A percentile compares a stretch with the other conserved stretches of the same genome.
phyloP scores from a whole-genome alignment of 2,329 filamentous ascomycete genomes.

The Beauveria pseudobassiana region DNA sequence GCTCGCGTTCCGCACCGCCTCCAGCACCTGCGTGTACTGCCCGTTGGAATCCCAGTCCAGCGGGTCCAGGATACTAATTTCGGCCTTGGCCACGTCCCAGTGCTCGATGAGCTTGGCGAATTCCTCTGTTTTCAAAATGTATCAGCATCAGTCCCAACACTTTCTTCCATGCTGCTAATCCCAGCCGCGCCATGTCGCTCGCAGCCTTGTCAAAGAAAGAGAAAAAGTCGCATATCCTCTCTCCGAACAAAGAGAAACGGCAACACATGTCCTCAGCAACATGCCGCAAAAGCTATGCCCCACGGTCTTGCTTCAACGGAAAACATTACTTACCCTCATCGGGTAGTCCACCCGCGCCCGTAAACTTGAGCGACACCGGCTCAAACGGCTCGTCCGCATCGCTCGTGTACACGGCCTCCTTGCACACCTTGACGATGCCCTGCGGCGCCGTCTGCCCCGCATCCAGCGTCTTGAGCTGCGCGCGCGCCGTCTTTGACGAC shows the following conservation, averaged over 20 bases:
- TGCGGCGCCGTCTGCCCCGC: constrained; percentile 52
- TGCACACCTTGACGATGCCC: constrained; percentile 41
- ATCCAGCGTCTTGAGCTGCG: constrained; percentile 45
- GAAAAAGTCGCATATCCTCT: too few species aligned
- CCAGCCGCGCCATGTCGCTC: too few species aligned
- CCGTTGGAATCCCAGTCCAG: constrained; percentile 66
- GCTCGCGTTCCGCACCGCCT: constrained; percentile 58
- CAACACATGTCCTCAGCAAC: too few species aligned
- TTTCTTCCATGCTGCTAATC: too few species aligned
- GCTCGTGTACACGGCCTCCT: constrained; percentile 61
- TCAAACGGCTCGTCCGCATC: constrained; percentile 85
- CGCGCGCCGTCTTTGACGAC: constrained; percentile 19
- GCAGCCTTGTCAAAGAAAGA: neutral
- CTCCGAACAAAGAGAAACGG: too few species aligned
- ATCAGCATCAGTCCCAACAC: neutral
- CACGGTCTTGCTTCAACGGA: neutral
- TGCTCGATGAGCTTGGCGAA: constrained; percentile 62
- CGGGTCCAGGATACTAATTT: constrained; percentile 59
- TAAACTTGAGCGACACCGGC: constrained; percentile 61
- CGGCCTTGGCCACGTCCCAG: constrained; percentile 41
- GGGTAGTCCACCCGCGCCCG: constrained; percentile 44
- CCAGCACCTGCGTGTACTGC: constrained; percentile 60
- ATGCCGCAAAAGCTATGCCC: too few species aligned
- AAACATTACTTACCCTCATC: constrained; percentile 47
- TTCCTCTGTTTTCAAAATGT: constrained; percentile 43